Conservation (phyloP, 2,329 filamentous ascomycete genomes). For the Oidium heveae region DNA sequence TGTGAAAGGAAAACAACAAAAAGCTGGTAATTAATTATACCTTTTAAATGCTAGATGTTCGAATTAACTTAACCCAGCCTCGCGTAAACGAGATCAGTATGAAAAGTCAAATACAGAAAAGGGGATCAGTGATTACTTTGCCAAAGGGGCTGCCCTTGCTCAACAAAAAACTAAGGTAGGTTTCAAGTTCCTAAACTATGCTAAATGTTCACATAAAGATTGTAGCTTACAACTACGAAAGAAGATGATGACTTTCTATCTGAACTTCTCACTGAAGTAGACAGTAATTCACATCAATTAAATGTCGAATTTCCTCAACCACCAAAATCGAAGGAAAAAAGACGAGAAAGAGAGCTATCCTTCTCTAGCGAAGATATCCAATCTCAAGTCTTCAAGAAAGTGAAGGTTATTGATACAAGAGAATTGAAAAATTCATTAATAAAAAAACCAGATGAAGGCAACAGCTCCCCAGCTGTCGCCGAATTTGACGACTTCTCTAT, state of each 20-base stretch:
- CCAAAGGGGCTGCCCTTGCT: slow-evolving; percentile 38
- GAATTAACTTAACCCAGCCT: slow-evolving; percentile 25
- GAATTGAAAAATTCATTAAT: slow-evolving; percentile 21
- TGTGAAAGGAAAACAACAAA: slow-evolving; percentile 24
- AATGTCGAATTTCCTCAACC: slow-evolving; percentile 32
- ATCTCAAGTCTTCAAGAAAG: slow-evolving; percentile 29
- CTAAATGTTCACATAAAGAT: slow-evolving; percentile 7
- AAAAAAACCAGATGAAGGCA: slow-evolving; percentile 26
- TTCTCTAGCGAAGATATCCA: slow-evolving; percentile 31
- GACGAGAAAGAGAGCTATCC: slow-evolving; percentile 58
- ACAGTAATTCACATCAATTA: slow-evolving; percentile 43
- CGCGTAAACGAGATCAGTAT: slow-evolving; percentile 57
- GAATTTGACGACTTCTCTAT: slow-evolving; percentile 39
- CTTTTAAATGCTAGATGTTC: not conserved
- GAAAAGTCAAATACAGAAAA: slow-evolving; percentile 75
- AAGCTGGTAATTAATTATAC: slow-evolving; percentile 10
- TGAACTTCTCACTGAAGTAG: slow-evolving; percentile 65
- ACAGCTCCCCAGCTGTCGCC: slow-evolving; percentile 11
- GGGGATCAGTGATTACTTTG: slow-evolving; percentile 89
- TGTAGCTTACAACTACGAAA: slow-evolving; percentile 48
- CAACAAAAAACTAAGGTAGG: slow-evolving; percentile 61
- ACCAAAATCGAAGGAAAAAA: slow-evolving; percentile 48
- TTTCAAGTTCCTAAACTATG: not conserved
- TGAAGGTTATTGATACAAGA: slow-evolving; percentile 25
- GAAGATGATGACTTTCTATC: slow-evolving; percentile 77